A percentile compares a stretch with the other conserved stretches of the same genome.
These are phyloP conservation scores for Diplogelasinospora grovesii DNA, from an alignment of 495 filamentous ascomycete species.

Conservation along the genomic window DNA sequence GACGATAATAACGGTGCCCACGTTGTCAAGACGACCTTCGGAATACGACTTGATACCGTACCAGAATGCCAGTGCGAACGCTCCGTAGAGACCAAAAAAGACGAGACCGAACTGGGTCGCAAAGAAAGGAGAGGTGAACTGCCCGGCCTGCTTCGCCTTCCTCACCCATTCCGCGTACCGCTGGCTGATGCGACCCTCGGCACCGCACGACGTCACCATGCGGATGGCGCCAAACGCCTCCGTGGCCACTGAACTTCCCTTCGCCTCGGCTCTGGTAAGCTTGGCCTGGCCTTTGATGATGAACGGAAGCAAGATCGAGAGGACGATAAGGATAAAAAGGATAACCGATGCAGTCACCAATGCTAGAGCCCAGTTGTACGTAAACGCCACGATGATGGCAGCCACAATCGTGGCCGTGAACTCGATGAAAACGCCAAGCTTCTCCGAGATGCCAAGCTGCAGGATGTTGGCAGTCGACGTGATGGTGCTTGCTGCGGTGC, in stretches of 20 bases:
- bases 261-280: conserved; percentile 35
- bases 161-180: conserved; percentile 52
- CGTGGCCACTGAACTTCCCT: conserved; percentile 52
- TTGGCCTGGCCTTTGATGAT: conserved; percentile 46
- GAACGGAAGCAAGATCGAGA: conserved; percentile 51
- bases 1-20: conserved; percentile 45
- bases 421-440: conserved; percentile 52
- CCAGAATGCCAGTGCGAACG: conserved; percentile 47
- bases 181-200: conserved; percentile 44
- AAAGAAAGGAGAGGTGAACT: conserved; percentile 35
- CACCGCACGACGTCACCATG: conserved; percentile 60
- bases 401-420: conserved; percentile 51
- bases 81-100: conserved; percentile 39
- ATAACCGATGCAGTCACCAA: conserved; percentile 51
- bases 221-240: conserved; percentile 50
- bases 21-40: conserved; percentile 32
- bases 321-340: conserved; percentile 48
- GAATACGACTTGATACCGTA: conserved; percentile 40
- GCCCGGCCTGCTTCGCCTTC: conserved; percentile 46
- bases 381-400: conserved; percentile 54
- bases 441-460: conserved; percentile 56
- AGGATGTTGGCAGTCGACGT: conserved; percentile 52
- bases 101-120: conserved; percentile 30
- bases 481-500: conserved; percentile 50
- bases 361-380: conserved; percentile 50